These are phyloP conservation scores for Fusarium pseudocircinatum DNA, from an alignment of 2,329 filamentous ascomycete genomes.

Conservation along the genomic window DNA sequence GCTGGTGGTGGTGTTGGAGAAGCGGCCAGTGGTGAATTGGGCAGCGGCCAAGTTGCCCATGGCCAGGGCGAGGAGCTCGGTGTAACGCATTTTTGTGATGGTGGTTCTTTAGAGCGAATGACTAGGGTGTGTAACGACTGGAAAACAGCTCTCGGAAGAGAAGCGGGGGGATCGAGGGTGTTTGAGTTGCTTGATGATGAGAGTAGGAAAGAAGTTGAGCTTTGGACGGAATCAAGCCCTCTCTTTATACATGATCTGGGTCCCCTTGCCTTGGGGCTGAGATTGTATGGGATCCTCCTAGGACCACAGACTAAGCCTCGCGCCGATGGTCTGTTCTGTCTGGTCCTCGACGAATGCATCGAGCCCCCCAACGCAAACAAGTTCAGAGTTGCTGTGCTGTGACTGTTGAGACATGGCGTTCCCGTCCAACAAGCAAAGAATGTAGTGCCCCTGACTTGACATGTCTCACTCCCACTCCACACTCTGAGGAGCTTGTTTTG, in stretches of 20 bases:
- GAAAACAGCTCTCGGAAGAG: constrained; percentile 42
- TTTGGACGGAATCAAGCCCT: constrained; percentile 31
- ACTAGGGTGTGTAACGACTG: constrained; percentile 40
- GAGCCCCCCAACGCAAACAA: background rate
- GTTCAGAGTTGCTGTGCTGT: background rate
- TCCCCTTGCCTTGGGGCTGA: constrained; percentile 3
- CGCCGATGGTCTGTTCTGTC: constrained; percentile 1
- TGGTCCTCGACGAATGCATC: constrained; percentile 34
- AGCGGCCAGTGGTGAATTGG: constrained; percentile 18
- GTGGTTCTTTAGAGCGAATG: constrained; percentile 38
- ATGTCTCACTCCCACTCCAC: constrained; percentile 37
- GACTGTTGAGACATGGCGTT: constrained; percentile 41
- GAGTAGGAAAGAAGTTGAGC: constrained; percentile 20
- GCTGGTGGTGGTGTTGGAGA: constrained; percentile 13
- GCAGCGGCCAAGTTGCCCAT: constrained; percentile 46
- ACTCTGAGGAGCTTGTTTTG: background rate
- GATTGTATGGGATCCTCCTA: constrained; percentile 15
- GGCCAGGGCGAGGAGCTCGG: constrained; percentile 45
- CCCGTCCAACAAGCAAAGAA: constrained; percentile 34
- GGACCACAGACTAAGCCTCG: constrained; percentile 16
- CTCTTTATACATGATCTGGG: constrained; percentile 44
- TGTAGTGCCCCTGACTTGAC: constrained; percentile 27
- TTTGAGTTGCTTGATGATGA: constrained; percentile 37
- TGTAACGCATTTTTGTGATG: constrained; percentile 42
- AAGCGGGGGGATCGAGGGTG: constrained; percentile 48